Conservation (phyloP, 176 grass and related monocot species). For the Lolium rigidum region DNA sequence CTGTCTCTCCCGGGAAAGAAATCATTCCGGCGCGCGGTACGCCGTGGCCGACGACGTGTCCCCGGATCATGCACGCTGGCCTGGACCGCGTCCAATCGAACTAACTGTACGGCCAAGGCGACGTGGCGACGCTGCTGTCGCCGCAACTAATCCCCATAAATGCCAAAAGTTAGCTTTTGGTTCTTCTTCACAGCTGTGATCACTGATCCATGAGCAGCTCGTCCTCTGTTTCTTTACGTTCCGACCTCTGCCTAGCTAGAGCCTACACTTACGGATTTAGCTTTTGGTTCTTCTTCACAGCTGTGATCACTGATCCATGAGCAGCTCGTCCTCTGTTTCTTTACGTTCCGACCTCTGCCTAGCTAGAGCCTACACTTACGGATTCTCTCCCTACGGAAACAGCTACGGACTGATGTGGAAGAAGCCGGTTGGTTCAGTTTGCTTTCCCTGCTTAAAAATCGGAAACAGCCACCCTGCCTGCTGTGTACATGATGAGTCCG, state of each 20-base stretch:
- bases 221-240: background rate
- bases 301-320: background rate
- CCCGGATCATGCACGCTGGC: background rate
- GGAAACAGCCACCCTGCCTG: too few species aligned
- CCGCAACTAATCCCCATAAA: slow-evolving; percentile 46
- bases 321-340: background rate
- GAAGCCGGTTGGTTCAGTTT: too few species aligned
- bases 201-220: background rate
- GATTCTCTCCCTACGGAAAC: too few species aligned
- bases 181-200: background rate
- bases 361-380: background rate
- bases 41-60: slow-evolving; percentile 5
- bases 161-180: slow-evolving; percentile 23
- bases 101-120: background rate
- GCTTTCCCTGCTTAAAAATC: too few species aligned
- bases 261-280: background rate
- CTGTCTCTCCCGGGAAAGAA: background rate
- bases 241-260: background rate
- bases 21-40: background rate
- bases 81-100: background rate
- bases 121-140: slow-evolving; percentile 45
- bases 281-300: background rate
- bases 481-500: too few species aligned
- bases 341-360: background rate
- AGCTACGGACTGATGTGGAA: too few species aligned